Conservation (phyloP, 2,329 filamentous ascomycete species). For the Botrytis sinoallii region DNA sequence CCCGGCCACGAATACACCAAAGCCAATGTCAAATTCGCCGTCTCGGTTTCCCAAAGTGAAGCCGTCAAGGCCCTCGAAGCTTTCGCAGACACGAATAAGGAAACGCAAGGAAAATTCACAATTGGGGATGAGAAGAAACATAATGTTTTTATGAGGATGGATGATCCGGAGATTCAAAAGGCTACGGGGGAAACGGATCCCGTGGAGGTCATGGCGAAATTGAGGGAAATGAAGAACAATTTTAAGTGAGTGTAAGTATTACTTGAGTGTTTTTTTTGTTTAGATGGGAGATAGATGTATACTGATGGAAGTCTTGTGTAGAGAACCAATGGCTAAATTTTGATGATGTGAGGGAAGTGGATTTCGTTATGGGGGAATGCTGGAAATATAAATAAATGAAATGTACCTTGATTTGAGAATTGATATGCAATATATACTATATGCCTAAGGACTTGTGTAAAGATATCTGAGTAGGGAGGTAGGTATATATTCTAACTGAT, state of each 20-base stretch:
- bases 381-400: neutral
- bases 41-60: constrained; percentile 71
- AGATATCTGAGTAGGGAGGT: neutral
- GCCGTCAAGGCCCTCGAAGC: constrained; percentile 72
- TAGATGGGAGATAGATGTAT: neutral
- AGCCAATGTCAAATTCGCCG: constrained; percentile 84
- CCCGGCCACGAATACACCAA: constrained; percentile 99
- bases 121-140: constrained; percentile 97
- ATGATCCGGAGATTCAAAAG: constrained; percentile 83
- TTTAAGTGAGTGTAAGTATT: constrained; percentile 36
- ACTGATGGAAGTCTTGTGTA: neutral
- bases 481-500: neutral
- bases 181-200: constrained; percentile 77
- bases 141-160: constrained; percentile 93
- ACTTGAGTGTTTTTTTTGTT: neutral
- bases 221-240: constrained; percentile 86
- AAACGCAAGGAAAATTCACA: constrained; percentile 94
- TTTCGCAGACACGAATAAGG: constrained; percentile 74
- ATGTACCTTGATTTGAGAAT: neutral
- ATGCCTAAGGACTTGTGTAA: neutral
- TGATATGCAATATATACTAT: neutral
- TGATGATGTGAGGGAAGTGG: neutral
- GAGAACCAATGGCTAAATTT: neutral
- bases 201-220: constrained; percentile 76
- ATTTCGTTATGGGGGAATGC: neutral